These are phyloP conservation scores for Cyclocybe cylindracea DNA, from an alignment of 768 basidiomycete species.

Conservation along the genomic window DNA sequence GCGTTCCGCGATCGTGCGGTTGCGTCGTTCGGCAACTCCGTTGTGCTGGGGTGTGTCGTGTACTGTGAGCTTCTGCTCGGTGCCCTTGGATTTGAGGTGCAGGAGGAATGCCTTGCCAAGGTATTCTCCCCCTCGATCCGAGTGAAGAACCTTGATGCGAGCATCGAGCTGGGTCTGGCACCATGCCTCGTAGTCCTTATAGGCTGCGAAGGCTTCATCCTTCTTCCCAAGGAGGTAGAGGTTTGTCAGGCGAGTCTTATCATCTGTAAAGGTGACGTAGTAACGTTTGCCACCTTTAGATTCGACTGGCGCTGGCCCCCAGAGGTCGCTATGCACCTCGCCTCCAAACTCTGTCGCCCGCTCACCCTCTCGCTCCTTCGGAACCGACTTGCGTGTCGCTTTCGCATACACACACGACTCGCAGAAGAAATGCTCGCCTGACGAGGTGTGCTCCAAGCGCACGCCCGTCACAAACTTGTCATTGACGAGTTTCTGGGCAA, in stretches of 20 bases:
- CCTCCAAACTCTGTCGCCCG: slow-evolving; percentile 9
- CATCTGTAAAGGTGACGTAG: slow-evolving; percentile 32
- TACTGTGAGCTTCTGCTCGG: slow-evolving; percentile 25
- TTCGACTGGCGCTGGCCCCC: slow-evolving; percentile 32
- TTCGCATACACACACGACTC: slow-evolving; percentile 47
- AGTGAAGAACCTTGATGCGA: too few species aligned
- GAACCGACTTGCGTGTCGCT: not conserved
- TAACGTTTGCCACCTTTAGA: slow-evolving; percentile 23
- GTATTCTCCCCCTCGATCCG: slow-evolving; percentile 16
- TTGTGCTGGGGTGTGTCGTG: slow-evolving; percentile 39
- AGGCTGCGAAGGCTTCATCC: slow-evolving; percentile 20
- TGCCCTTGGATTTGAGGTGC: slow-evolving; percentile 33
- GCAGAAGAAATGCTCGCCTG: slow-evolving; percentile 30
- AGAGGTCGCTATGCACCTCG: slow-evolving; percentile 35
- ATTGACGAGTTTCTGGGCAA: slow-evolving; percentile 18
- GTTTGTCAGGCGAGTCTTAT: slow-evolving; percentile 16
- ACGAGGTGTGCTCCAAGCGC: not conserved
- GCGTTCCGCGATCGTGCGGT: slow-evolving; percentile 20
- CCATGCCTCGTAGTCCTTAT: slow-evolving; percentile 28
- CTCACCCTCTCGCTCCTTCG: slow-evolving; percentile 15
- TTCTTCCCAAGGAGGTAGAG: slow-evolving; percentile 24
- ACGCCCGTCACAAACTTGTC: slow-evolving; percentile 22
- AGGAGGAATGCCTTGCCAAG: slow-evolving; percentile 24
- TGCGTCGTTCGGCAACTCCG: slow-evolving; percentile 32
- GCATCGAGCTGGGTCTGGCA: slow-evolving; percentile 25